Percentiles rank a stretch among this genome's conserved stretches.
phyloP scores from a whole-genome alignment of 1,139 yeast species.

The Kodamaea ohmeri region DNA sequence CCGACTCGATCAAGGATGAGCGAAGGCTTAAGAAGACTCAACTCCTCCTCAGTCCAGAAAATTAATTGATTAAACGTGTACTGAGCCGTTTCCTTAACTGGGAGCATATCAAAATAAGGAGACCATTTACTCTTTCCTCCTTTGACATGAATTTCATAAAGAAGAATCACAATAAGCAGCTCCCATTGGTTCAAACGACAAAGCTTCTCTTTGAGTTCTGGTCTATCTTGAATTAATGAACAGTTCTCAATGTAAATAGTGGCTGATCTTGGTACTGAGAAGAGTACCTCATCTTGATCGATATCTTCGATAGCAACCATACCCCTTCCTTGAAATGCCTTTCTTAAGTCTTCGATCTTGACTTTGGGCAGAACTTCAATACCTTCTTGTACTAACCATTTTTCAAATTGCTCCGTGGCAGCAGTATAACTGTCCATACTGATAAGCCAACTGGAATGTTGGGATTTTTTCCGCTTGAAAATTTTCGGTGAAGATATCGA shows the following conservation, averaged over 20 bases:
- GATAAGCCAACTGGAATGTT: too few species aligned
- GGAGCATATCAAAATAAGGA: constrained; percentile 70
- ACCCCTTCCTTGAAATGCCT: constrained; percentile 71
- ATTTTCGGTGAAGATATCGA: too few species aligned
- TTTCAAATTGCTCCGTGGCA: constrained; percentile 40
- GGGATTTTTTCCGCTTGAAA: too few species aligned
- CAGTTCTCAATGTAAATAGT: constrained; percentile 61
- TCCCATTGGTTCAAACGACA: constrained; percentile 68
- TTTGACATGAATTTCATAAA: constrained; percentile 51
- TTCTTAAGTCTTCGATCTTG: constrained; percentile 57
- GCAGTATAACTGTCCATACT: constrained; percentile 14
- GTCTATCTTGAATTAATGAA: constrained; percentile 35
- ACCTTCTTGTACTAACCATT: constrained; percentile 53
- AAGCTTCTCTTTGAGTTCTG: constrained; percentile 33
- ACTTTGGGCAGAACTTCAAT: constrained; percentile 56
- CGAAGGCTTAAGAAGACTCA: constrained; percentile 62
- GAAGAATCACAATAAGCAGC: constrained; percentile 62
- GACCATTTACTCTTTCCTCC: constrained; percentile 57
- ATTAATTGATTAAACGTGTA: constrained; percentile 63
- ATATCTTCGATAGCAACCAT: constrained; percentile 65
- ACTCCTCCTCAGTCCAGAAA: constrained; percentile 67
- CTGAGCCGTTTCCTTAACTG: constrained; percentile 35
- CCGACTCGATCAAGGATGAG: constrained; percentile 70
- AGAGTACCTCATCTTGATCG: constrained; percentile 55
- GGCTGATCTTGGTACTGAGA: constrained; percentile 61